A percentile compares a stretch with the other conserved stretches of the same genome.
These are phyloP conservation scores for Earliella scabrosa DNA, from an alignment of 1,284 basidiomycete species.

Conservation along the genomic window DNA sequence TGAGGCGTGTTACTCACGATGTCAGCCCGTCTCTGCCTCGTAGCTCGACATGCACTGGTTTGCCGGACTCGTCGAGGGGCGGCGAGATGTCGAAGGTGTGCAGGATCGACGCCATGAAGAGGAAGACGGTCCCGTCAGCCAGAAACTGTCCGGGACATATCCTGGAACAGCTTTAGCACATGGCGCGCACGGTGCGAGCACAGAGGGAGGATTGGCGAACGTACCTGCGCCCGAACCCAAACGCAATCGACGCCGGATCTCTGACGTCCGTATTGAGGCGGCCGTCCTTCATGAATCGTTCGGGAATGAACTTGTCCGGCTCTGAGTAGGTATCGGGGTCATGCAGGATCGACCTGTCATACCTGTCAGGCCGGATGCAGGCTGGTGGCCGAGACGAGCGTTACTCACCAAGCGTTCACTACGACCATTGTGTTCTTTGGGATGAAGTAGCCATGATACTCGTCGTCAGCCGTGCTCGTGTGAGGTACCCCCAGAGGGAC, in stretches of 20 bases:
- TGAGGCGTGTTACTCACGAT: too few relatives aligned
- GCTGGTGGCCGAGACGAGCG: neutral
- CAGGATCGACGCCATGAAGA: slow-evolving; percentile 7
- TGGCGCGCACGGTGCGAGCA: too few relatives aligned
- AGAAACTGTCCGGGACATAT: slow-evolving; percentile 19
- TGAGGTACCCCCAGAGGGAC: too few relatives aligned
- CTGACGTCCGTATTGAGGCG: slow-evolving; percentile 6
- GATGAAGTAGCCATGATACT: slow-evolving; percentile 20
- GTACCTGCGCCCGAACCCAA: slow-evolving; percentile 28
- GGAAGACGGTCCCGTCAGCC: slow-evolving; percentile 10
- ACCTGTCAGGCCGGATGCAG: too few relatives aligned
- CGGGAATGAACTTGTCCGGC: slow-evolving; percentile 21
- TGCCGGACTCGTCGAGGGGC: neutral
- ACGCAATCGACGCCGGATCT: slow-evolving; percentile 14
- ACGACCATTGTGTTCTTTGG: slow-evolving; percentile 23
- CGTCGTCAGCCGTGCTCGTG: slow-evolving; percentile 9
- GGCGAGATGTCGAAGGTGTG: slow-evolving; percentile 8
- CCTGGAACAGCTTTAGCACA: slow-evolving; percentile 3
- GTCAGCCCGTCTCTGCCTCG: slow-evolving; percentile 1
- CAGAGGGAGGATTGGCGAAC: too few relatives aligned
- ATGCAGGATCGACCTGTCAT: slow-evolving; percentile 22
- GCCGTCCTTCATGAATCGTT: slow-evolving; percentile 19
- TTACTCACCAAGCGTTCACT: slow-evolving; percentile 23
- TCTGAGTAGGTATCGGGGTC: slow-evolving; percentile 21
- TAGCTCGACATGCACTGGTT: neutral